Conservation (phyloP, 116 monocot genomes). For the Thalassia testudinum region DNA sequence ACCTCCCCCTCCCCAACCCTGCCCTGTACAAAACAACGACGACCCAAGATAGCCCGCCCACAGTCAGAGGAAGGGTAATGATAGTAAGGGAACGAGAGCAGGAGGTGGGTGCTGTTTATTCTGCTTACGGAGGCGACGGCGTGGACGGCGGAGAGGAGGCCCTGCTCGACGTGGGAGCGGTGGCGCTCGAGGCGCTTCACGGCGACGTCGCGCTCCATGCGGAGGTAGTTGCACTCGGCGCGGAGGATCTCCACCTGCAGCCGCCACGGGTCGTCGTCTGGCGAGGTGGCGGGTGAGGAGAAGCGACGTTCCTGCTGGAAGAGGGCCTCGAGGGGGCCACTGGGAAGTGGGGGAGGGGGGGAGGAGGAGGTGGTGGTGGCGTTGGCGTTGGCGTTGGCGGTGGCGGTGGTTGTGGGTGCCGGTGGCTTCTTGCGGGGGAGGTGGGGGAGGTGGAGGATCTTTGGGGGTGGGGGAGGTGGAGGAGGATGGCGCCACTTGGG, state of each 20-base stretch:
- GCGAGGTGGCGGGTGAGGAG: neutral
- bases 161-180: slow-evolving; percentile 18
- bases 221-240: slow-evolving; percentile 47
- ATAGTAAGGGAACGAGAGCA: neutral
- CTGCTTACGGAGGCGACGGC: slow-evolving; percentile 23
- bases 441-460: slow-evolving; percentile 47
- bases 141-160: slow-evolving; percentile 25
- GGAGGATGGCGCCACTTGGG: slow-evolving; percentile 32
- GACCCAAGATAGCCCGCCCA: neutral
- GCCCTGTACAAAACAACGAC: neutral
- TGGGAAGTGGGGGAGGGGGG: neutral
- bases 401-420: neutral
- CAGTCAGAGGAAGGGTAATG: neutral
- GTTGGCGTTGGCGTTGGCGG: neutral
- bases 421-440: slow-evolving; percentile 6
- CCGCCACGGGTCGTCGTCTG: slow-evolving; percentile 37
- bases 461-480: slow-evolving; percentile 32
- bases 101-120: neutral
- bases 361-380: neutral
- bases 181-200: slow-evolving; percentile 28
- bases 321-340: neutral
- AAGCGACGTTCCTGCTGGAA: neutral
- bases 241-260: slow-evolving; percentile 52
- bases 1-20: slow-evolving; percentile 6
- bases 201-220: slow-evolving; percentile 52